phyloP scores from a whole-genome alignment of 1,284 basidiomycete species.

The Butyriboletus regius region DNA sequence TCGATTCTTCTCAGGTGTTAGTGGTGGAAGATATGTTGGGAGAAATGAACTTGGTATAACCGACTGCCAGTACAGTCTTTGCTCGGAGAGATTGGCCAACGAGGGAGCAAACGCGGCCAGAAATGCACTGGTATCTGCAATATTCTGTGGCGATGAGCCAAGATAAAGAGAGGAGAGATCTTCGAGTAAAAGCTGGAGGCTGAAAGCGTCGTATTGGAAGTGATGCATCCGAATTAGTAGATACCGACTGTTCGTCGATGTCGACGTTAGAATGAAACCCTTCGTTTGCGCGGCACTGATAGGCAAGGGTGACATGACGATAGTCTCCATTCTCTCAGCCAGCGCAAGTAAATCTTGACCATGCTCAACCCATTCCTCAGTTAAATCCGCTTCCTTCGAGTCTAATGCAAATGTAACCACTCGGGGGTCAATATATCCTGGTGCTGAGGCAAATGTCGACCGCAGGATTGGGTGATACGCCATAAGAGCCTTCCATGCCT shows the following conservation, averaged over 20 bases:
- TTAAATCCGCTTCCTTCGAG: conserved; percentile 8
- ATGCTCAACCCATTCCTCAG: conserved; percentile 23
- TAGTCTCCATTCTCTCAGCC: conserved; percentile 29
- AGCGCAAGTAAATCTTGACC: conserved; percentile 20
- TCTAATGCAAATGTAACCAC: conserved; percentile 36
- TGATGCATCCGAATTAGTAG: conserved; percentile 45
- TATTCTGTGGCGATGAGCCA: conserved; percentile 23
- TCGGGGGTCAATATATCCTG: conserved; percentile 29
- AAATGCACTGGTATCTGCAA: conserved; percentile 33
- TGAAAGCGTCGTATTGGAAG: conserved; percentile 50
- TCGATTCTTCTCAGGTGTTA: conserved; percentile 6
- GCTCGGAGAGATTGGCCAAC: conserved; percentile 24
- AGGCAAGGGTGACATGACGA: conserved; percentile 35
- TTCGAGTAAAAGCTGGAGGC: conserved; percentile 38
- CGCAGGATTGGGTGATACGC: conserved; percentile 38
- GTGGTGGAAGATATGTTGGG: conserved; percentile 32
- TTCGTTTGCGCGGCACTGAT: conserved; percentile 32
- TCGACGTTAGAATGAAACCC: conserved; percentile 31
- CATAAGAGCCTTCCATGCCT: conserved; percentile 37
- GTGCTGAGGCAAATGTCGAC: conserved; percentile 38
- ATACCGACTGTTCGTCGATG: conserved; percentile 22
- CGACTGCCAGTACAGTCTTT: conserved; percentile 38
- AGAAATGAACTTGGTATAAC: conserved; percentile 30
- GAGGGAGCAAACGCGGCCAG: conserved; percentile 27
- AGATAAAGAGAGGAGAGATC: conserved; percentile 38